These are phyloP conservation scores for Fusarium praegraminearum DNA, from an alignment of 2,329 filamentous ascomycete genomes.

Conservation along the genomic window DNA sequence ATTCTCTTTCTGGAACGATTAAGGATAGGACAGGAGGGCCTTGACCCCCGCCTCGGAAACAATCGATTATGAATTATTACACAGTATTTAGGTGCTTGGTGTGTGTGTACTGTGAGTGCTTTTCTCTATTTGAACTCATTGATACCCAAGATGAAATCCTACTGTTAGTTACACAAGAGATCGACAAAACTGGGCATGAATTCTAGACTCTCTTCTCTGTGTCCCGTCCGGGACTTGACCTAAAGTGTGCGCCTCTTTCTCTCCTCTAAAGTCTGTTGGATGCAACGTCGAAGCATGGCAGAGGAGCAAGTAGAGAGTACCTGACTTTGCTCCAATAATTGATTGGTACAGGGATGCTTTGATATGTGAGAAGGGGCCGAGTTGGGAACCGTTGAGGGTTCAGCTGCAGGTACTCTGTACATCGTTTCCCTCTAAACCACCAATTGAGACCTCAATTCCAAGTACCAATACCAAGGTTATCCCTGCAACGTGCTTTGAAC, in stretches of 20 bases:
- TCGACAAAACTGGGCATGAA: constrained; percentile 41
- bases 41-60: constrained; percentile 14
- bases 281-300: constrained; percentile 33
- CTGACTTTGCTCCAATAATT: constrained; percentile 24
- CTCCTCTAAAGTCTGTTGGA: constrained; percentile 4
- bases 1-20: constrained; percentile 37
- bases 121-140: constrained; percentile 23
- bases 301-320: constrained; percentile 30
- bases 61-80: constrained; percentile 10
- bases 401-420: constrained; percentile 35
- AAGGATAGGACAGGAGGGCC: background rate
- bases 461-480: constrained; percentile 25
- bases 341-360: constrained; percentile 16
- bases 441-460: background rate
- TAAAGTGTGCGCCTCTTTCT: constrained; percentile 2
- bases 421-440: background rate
- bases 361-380: constrained; percentile 18
- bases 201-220: constrained; percentile 15
- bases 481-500: constrained; percentile 7
- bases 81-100: background rate
- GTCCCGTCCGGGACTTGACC: background rate
- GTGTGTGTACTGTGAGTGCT: background rate
- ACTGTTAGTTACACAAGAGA: background rate
- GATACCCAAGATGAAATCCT: constrained; percentile 19
- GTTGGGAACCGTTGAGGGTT: constrained; percentile 25